These are phyloP conservation scores for Guillardia theta DNA, from an alignment of 78 protist species.

Conservation along the genomic window DNA sequence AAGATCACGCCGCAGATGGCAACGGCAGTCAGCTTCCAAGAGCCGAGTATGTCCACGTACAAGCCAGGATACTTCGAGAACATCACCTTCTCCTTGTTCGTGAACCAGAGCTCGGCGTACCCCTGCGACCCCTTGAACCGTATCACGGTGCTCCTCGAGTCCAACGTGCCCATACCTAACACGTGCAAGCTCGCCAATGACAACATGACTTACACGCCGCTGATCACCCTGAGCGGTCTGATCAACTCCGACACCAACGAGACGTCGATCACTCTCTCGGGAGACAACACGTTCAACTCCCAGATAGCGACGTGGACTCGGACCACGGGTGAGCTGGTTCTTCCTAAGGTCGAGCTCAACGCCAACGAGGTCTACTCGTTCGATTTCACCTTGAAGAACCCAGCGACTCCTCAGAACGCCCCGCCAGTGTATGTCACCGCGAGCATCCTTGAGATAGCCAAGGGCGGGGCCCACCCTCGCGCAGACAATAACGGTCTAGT, in stretches of 20 bases:
- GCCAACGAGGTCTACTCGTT: not conserved
- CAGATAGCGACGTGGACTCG: not conserved
- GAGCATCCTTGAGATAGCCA: no score
- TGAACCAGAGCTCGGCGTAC: not conserved
- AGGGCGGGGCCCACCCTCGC: no score
- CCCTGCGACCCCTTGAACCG: not conserved
- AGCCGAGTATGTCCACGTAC: no score
- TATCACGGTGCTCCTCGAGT: not conserved
- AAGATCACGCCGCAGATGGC: not conserved
- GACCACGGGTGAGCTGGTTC: not conserved
- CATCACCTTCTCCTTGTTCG: no score
- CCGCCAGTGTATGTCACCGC: not conserved
- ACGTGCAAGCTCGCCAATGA: not conserved
- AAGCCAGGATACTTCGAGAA: no score
- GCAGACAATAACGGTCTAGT: no score
- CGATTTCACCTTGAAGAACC: not conserved
- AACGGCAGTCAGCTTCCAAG: no score
- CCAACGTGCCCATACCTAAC: not conserved
- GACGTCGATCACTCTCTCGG: not conserved
- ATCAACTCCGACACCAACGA: not conserved
- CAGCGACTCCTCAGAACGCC: not conserved
- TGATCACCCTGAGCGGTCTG: not conserved
- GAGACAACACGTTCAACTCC: not conserved
- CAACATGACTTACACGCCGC: not conserved
- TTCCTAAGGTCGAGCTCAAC: not conserved